phyloP scores from a whole-genome alignment of 2,329 filamentous ascomycete species.

The Penicillium italicum region DNA sequence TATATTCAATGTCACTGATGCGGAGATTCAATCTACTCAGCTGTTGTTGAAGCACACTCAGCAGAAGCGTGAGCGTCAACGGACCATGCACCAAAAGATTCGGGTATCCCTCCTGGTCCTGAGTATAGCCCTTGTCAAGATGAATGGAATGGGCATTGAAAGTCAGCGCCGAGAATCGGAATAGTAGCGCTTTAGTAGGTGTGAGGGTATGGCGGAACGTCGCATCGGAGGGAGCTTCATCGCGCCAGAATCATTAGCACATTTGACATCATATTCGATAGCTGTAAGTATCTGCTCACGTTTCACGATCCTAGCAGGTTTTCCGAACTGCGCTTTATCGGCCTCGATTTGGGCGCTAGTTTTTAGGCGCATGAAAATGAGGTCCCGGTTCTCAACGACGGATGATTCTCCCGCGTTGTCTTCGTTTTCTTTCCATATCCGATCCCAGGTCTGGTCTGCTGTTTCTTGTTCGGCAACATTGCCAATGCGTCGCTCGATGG shows the following conservation, averaged over 20 bases:
- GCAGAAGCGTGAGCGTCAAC: constrained; percentile 71
- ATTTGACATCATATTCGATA: background rate
- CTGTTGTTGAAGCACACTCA: constrained; percentile 62
- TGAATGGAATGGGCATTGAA: constrained; percentile 94
- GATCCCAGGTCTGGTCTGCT: constrained; percentile 34
- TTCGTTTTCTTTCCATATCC: constrained; percentile 45
- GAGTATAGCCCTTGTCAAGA: constrained; percentile 68
- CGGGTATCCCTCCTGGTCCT: constrained; percentile 67
- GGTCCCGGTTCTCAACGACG: constrained; percentile 57
- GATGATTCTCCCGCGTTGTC: constrained; percentile 42
- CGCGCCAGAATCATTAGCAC: constrained; percentile 19
- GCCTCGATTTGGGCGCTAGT: constrained; percentile 34
- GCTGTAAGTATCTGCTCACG: constrained; percentile 29
- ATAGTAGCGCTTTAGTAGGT: constrained; percentile 70
- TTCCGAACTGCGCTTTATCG: constrained; percentile 25
- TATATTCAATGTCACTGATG: constrained; percentile 66
- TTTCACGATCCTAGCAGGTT: constrained; percentile 32
- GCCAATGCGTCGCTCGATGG: constrained; percentile 54
- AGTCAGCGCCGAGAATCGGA: constrained; percentile 84
- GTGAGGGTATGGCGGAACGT: constrained; percentile 58
- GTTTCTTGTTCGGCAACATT: constrained; percentile 37
- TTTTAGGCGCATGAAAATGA: constrained; percentile 61
- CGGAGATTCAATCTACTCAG: constrained; percentile 34
- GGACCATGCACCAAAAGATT: constrained; percentile 84
- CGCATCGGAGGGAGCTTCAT: constrained; percentile 48